These are phyloP conservation scores for Conringia planisiliqua DNA, from an alignment of 345 rosid genomes.

Conservation along the genomic window DNA sequence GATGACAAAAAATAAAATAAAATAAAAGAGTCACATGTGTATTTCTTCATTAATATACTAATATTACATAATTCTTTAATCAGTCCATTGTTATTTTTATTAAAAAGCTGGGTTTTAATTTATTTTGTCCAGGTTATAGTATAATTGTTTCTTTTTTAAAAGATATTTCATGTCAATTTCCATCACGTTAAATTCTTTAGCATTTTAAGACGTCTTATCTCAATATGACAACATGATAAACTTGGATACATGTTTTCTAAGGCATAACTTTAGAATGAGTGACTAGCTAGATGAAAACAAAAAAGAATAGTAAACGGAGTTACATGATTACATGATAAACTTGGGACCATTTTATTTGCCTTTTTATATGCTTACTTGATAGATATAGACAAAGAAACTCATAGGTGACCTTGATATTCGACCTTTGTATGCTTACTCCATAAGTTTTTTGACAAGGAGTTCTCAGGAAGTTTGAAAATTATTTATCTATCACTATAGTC, in stretches of 20 bases:
- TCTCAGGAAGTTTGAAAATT: too few relatives aligned
- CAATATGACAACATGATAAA: not conserved
- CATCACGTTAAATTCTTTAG: not conserved
- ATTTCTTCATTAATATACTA: not conserved
- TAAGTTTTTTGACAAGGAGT: not conserved
- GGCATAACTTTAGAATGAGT: not conserved
- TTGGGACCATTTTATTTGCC: constrained; percentile 6
- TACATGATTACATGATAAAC: constrained; percentile 11
- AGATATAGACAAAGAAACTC: not conserved
- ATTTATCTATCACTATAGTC: not conserved
- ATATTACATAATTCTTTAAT: not conserved
- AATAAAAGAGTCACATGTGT: not conserved
- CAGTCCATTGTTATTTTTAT: not conserved
- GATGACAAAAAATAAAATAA: not conserved
- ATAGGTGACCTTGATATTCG: not conserved
- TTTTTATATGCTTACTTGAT: not conserved
- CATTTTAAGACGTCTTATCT: not conserved
- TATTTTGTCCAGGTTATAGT: not conserved
- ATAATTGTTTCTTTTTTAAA: not conserved
- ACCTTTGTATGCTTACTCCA: not conserved
- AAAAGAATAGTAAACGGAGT: not conserved
- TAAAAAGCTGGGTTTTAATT: not conserved
- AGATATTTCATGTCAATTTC: not conserved
- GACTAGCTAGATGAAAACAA: not conserved
- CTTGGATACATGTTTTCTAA: not conserved